Evolutionary conservation across 2,329 filamentous ascomycete genomes (phyloP).

Genomic region (Trichophyton mentagrophytes): DNA sequence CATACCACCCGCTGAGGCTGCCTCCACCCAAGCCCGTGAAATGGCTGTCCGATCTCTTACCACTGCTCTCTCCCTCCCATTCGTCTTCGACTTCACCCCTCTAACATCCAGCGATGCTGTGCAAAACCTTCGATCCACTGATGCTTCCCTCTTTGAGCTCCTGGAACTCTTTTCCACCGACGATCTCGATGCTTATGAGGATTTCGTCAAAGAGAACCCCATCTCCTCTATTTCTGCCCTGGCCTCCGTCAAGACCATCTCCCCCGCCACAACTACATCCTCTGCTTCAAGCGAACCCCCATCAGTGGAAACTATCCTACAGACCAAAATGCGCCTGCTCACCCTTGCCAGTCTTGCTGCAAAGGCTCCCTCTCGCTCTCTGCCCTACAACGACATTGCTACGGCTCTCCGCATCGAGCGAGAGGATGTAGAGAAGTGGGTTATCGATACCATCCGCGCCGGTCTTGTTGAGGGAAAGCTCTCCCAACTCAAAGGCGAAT

Average conservation of each 20-base stretch:
- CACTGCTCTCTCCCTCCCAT: constrained; percentile 51
- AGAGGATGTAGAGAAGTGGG: constrained; percentile 93
- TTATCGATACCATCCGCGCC: constrained; percentile 93
- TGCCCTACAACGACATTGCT: constrained; percentile 76
- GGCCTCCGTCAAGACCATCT: constrained; percentile 29
- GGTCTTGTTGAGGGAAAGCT: constrained; percentile 94
- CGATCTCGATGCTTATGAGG: constrained; percentile 86
- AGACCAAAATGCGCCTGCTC: constrained; percentile 91
- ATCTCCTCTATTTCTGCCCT: constrained; percentile 62
- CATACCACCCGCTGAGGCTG: constrained; percentile 49
- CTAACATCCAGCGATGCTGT: constrained; percentile 60
- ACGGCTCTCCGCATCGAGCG: constrained; percentile 69
- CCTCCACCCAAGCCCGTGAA: constrained; percentile 42
- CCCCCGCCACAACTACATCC: not conserved
- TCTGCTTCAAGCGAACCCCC: not conserved
- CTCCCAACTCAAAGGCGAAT: constrained; percentile 80
- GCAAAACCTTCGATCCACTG: constrained; percentile 73
- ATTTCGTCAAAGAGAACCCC: constrained; percentile 60
- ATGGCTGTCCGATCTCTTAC: constrained; percentile 53
- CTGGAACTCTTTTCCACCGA: constrained; percentile 93
- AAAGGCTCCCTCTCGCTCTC: constrained; percentile 67
- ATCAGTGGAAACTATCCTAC: constrained; percentile 48
- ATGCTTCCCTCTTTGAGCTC: constrained; percentile 76
- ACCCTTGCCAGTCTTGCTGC: constrained; percentile 85
- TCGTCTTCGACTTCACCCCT: constrained; percentile 61